Evolutionary conservation across 352 stramenopile genomes (phyloP).

Genomic region (Pythium oligandrum): DNA sequence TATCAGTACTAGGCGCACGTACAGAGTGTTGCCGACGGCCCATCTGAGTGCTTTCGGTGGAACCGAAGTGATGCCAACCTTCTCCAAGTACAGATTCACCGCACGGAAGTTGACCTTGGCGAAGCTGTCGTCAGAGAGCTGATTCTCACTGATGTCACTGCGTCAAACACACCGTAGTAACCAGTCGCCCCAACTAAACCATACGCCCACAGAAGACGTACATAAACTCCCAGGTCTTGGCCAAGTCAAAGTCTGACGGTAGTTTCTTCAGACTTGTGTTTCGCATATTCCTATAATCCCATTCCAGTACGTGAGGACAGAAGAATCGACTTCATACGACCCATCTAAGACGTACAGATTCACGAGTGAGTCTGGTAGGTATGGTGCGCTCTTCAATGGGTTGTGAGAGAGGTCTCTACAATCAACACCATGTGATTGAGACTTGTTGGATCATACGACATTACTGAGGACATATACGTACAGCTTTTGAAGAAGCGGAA

Average conservation of each 20-base stretch:
- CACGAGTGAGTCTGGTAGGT: constrained; percentile 11
- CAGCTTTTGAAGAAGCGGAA: neutral
- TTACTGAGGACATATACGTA: neutral
- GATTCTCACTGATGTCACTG: constrained; percentile 22
- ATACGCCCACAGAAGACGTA: constrained; percentile 3
- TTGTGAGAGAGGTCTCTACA: neutral
- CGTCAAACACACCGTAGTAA: neutral
- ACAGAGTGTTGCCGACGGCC: constrained; percentile 18
- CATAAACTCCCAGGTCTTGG: constrained; percentile 21
- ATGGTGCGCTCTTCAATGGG: neutral
- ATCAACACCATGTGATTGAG: neutral
- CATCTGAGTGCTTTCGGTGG: constrained; percentile 14
- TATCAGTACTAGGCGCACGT: neutral
- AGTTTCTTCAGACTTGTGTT: constrained; percentile 14
- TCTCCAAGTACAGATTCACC: constrained; percentile 2
- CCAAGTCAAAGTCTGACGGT: constrained; percentile 16
- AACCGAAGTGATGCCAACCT: constrained; percentile 15
- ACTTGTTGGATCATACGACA: neutral
- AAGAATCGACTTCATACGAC: neutral
- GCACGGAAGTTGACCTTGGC: constrained; percentile 8
- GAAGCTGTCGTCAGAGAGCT: constrained; percentile 9
- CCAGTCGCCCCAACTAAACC: neutral
- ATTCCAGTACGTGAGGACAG: neutral
- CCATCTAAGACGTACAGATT: constrained; percentile 8
- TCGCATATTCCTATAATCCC: constrained; percentile 11